Conservation (phyloP, 192 early-diverging fungal genomes). For the Funneliformis geosporum region DNA sequence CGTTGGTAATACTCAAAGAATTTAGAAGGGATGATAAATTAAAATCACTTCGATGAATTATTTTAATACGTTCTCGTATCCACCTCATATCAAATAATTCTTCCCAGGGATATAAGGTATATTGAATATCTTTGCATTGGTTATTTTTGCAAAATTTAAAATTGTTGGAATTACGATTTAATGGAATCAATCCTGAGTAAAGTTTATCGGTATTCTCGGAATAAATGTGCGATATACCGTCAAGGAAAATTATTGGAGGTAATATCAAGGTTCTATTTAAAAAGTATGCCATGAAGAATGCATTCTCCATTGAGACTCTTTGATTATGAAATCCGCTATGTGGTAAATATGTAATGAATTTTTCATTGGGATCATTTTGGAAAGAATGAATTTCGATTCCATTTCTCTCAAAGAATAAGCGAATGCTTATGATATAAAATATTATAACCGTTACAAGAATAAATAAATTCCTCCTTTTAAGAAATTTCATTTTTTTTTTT, state of each 20-base stretch:
- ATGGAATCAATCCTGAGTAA: neutral
- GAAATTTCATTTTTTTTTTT: no score
- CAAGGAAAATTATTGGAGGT: conserved; percentile 34
- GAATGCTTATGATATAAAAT: no score
- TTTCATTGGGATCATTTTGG: conserved; percentile 18
- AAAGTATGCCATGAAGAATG: neutral
- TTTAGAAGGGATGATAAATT: neutral
- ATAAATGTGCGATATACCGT: no score
- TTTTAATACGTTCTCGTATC: neutral
- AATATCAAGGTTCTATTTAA: conserved; percentile 40
- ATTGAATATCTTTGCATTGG: no score
- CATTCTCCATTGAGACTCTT: conserved; percentile 37
- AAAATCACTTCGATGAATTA: neutral
- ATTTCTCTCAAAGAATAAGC: no score
- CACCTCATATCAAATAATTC: neutral
- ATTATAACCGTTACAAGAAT: no score
- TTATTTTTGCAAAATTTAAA: neutral
- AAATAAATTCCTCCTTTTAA: no score
- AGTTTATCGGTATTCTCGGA: neutral
- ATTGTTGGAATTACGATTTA: neutral
- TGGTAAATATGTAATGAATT: conserved; percentile 42
- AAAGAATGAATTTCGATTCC: no score
- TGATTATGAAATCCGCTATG: conserved; percentile 50
- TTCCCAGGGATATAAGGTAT: neutral
- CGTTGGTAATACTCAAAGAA: neutral